Conservation (phyloP, 2,329 filamentous ascomycete species). For the Amphichorda felina region DNA sequence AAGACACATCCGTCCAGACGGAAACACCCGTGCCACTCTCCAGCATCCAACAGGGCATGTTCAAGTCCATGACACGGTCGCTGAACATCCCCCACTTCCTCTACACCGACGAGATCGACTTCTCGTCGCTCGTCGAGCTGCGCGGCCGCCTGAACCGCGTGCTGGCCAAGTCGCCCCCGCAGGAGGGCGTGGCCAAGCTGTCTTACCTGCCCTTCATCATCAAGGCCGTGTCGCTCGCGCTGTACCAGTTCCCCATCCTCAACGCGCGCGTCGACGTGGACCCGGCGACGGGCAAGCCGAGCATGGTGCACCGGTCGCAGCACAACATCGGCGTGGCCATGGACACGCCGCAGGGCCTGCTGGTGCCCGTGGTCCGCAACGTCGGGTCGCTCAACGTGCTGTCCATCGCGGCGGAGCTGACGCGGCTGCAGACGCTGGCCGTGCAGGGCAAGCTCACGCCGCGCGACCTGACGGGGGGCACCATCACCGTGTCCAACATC, state of each 20-base stretch:
- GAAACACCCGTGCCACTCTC: slow-evolving; percentile 64
- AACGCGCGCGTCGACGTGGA: slow-evolving; percentile 70
- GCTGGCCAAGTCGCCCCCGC: slow-evolving; percentile 31
- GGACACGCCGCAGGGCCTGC: slow-evolving; percentile 77
- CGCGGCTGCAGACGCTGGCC: slow-evolving; percentile 61
- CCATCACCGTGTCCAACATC: slow-evolving; percentile 94
- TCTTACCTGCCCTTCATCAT: slow-evolving; percentile 92
- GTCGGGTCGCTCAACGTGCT: slow-evolving; percentile 67
- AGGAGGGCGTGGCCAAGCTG: slow-evolving; percentile 47
- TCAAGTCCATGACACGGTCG: slow-evolving; percentile 92
- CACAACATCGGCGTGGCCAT: slow-evolving; percentile 97
- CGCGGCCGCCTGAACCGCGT: slow-evolving; percentile 63
- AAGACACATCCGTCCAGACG: slow-evolving; percentile 33
- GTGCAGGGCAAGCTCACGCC: slow-evolving; percentile 61
- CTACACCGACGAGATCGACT: slow-evolving; percentile 82
- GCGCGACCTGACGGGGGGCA: slow-evolving; percentile 71
- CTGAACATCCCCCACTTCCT: slow-evolving; percentile 90
- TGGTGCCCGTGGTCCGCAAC: slow-evolving; percentile 86
- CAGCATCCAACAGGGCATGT: slow-evolving; percentile 82
- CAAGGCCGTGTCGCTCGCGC: slow-evolving; percentile 82
- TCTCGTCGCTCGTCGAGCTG: slow-evolving; percentile 61
- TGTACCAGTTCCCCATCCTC: slow-evolving; percentile 72
- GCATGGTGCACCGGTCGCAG: slow-evolving; percentile 64
- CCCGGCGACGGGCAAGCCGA: slow-evolving; percentile 48
- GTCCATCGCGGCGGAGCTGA: slow-evolving; percentile 66